A percentile compares a stretch with the other conserved stretches of the same genome.
phyloP scores from a whole-genome alignment of 306 rosid species.

The cucumber (Cucumis sativus) region DNA sequence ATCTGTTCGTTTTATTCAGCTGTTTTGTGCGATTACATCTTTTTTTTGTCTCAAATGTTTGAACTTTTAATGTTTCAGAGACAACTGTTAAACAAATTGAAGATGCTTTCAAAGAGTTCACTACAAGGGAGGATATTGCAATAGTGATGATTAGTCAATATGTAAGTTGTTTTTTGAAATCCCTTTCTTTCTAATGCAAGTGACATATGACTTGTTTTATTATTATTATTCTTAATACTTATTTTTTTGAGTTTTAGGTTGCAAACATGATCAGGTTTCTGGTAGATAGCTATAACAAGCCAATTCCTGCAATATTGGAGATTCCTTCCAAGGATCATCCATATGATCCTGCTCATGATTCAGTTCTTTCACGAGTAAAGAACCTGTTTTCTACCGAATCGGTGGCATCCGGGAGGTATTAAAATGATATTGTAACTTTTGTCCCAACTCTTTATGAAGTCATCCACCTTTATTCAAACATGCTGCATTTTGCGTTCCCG shows the following conservation, averaged over 20 bases:
- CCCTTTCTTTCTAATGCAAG: background rate
- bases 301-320: conserved; percentile 85
- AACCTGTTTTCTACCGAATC: conserved; percentile 79
- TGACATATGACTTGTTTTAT: background rate
- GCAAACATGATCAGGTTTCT: conserved; percentile 93
- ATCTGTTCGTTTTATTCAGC: conserved; percentile 27
- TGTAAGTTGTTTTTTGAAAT: conserved; percentile 37
- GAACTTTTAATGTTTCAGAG: conserved; percentile 24
- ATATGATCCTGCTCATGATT: conserved; percentile 85
- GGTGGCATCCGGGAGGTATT: conserved; percentile 79
- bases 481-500: background rate
- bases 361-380: conserved; percentile 84
- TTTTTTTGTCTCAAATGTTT: background rate
- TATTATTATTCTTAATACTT: too few species aligned
- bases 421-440: background rate
- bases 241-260: conserved; percentile 36
- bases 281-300: conserved; percentile 84
- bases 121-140: conserved; percentile 70
- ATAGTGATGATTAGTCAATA: conserved; percentile 87
- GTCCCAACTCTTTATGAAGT: background rate
- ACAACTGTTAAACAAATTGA: conserved; percentile 86
- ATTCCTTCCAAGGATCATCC: conserved; percentile 96
- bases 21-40: conserved; percentile 59
- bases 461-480: background rate
- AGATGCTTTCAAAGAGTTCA: conserved; percentile 92